A percentile compares a stretch with the other conserved stretches of the same genome.
phyloP scores from a whole-genome alignment of 2,329 filamentous ascomycete species.

The Dactylellina leptospora region DNA sequence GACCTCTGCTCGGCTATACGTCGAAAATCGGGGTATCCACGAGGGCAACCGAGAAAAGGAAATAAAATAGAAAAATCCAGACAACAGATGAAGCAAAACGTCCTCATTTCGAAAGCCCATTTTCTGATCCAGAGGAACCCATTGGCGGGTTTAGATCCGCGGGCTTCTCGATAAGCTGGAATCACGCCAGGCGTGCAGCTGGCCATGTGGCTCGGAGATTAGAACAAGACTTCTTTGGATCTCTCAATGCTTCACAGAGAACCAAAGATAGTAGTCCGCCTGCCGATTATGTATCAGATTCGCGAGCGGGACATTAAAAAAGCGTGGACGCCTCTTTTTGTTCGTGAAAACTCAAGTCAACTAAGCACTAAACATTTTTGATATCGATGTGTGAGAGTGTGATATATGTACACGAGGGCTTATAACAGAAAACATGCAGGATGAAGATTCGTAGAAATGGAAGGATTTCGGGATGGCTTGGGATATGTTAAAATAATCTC shows the following conservation, averaged over 20 bases:
- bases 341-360: neutral
- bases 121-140: neutral
- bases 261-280: constrained; percentile 29
- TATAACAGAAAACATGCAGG: too few species aligned
- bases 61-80: too few species aligned
- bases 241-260: neutral
- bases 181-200: constrained; percentile 42
- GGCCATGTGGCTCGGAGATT: constrained; percentile 46
- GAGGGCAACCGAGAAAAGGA: too few species aligned
- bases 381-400: constrained; percentile 10
- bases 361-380: constrained; percentile 15
- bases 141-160: neutral
- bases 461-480: too few species aligned
- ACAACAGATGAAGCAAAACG: too few species aligned
- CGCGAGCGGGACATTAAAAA: constrained; percentile 32
- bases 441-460: too few species aligned
- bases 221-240: constrained; percentile 18
- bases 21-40: too few species aligned
- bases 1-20: too few species aligned
- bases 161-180: constrained; percentile 8
- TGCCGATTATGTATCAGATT: constrained; percentile 26
- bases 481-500: too few species aligned
- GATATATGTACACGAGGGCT: too few species aligned
- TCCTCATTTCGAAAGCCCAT: too few species aligned
- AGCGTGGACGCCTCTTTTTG: too few species aligned